Percentiles rank a stretch among this genome's conserved stretches.
phyloP scores from a whole-genome alignment of 2,329 filamentous ascomycete genomes.

The Huntiella decipiens region DNA sequence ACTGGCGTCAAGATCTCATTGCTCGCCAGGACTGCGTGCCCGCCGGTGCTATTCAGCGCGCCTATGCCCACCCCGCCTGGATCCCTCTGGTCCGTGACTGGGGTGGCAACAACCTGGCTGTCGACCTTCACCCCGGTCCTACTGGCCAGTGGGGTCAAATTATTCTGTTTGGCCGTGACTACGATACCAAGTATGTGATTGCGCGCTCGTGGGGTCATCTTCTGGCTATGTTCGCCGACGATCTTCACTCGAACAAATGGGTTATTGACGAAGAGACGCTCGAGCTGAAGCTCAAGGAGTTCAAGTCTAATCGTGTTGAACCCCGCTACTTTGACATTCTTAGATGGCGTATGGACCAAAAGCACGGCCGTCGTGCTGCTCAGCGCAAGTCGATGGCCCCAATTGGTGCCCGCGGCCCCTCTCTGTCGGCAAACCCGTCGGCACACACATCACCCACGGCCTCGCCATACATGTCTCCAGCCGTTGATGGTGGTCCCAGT shows the following conservation, averaged over 20 bases:
- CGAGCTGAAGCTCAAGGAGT: conserved; percentile 83
- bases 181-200: conserved; percentile 95
- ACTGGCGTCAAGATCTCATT: conserved; percentile 71
- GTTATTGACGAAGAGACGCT: conserved; percentile 80
- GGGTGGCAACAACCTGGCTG: conserved; percentile 93
- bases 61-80: conserved; percentile 86
- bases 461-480: conserved; percentile 48
- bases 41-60: conserved; percentile 68
- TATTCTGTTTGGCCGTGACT: conserved; percentile 91
- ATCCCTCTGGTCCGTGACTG: conserved; percentile 92
- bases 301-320: conserved; percentile 75
- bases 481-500: conserved; percentile 26
- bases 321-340: conserved; percentile 88
- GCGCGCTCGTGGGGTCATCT: conserved; percentile 83
- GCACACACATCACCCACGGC: conserved; percentile 18
- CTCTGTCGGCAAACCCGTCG: conserved; percentile 20
- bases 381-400: conserved; percentile 35
- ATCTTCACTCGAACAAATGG: conserved; percentile 76
- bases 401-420: conserved; percentile 14
- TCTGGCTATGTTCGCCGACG: conserved; percentile 72
- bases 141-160: conserved; percentile 88
- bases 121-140: conserved; percentile 81
- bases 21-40: conserved; percentile 77
- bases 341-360: conserved; percentile 88
- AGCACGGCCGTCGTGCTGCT: conserved; percentile 51